These are phyloP conservation scores for Rhizopogon rudus DNA, from an alignment of 768 basidiomycete genomes.

Conservation along the genomic window DNA sequence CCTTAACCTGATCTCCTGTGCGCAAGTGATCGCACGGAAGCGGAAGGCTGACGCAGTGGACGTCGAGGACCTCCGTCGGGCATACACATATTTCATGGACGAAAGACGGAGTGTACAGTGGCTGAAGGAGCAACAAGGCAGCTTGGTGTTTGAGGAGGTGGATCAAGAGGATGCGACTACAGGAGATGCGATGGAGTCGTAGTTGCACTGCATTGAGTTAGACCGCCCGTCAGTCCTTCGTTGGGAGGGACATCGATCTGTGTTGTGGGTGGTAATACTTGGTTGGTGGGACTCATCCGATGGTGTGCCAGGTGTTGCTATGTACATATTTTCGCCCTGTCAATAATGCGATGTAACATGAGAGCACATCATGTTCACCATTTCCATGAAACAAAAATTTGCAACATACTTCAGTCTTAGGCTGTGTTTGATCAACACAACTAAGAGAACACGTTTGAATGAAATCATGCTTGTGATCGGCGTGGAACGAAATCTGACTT, in stretches of 20 bases:
- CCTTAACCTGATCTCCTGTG: slow-evolving; percentile 92
- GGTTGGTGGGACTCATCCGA: neutral
- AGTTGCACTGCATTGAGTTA: neutral
- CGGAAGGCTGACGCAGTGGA: slow-evolving; percentile 79
- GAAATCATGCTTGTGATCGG: no score
- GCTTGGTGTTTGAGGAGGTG: slow-evolving; percentile 67
- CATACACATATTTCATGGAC: slow-evolving; percentile 89
- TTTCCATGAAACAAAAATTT: neutral
- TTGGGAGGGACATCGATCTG: neutral
- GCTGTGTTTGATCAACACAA: no score
- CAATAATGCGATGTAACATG: no score
- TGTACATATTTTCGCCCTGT: neutral
- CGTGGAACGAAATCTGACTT: neutral
- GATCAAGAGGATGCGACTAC: slow-evolving; percentile 24
- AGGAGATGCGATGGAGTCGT: slow-evolving; percentile 32
- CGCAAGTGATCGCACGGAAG: slow-evolving; percentile 78
- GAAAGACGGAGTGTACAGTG: slow-evolving; percentile 90
- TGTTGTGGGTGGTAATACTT: neutral
- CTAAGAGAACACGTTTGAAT: no score
- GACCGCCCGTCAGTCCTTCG: no score
- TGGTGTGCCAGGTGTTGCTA: neutral
- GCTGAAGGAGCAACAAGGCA: slow-evolving; percentile 80
- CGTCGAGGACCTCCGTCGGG: slow-evolving; percentile 77
- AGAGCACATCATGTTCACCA: no score
- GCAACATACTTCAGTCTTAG: neutral